phyloP scores from a whole-genome alignment of 495 filamentous ascomycete genomes.

The Annulohypoxylon nitens region DNA sequence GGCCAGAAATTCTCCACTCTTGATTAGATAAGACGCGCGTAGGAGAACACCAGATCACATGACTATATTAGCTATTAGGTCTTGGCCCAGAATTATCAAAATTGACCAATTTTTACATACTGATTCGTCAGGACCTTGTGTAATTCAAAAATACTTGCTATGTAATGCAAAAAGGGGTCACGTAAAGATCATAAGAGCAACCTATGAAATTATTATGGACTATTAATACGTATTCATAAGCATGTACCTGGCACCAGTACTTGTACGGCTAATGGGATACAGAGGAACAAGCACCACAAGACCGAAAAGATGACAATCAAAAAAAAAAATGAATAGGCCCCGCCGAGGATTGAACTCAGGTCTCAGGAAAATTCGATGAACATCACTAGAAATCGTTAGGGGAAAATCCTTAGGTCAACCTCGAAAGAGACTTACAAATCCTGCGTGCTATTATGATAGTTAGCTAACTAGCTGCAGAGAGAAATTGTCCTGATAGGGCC shows the following conservation, averaged over 20 bases:
- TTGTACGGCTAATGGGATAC: no score
- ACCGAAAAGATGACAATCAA: neutral
- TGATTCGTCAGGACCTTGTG: no score
- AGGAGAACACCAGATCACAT: constrained; percentile 49
- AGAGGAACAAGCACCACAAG: neutral
- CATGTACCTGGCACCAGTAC: no score
- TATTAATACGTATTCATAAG: no score
- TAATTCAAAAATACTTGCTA: no score
- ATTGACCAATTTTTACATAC: no score
- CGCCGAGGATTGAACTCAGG: constrained; percentile 34
- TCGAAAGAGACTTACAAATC: constrained; percentile 20
- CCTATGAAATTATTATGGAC: no score
- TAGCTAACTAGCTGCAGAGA: neutral
- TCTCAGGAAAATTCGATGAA: constrained; percentile 17
- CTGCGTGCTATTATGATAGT: constrained; percentile 10
- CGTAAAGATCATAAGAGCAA: no score
- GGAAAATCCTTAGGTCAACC: neutral
- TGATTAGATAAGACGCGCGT: constrained; percentile 37
- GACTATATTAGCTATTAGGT: constrained; percentile 11
- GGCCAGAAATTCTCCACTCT: constrained; percentile 9
- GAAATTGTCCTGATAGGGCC: neutral
- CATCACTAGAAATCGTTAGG: constrained; percentile 14
- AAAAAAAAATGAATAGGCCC: constrained; percentile 17
- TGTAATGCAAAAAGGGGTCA: no score
- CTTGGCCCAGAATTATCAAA: neutral